Evolutionary conservation across 2,329 filamentous ascomycete species (phyloP), one percentile per base, ranked within the genome.

Genomic region (Geosmithia morbida): DNA sequence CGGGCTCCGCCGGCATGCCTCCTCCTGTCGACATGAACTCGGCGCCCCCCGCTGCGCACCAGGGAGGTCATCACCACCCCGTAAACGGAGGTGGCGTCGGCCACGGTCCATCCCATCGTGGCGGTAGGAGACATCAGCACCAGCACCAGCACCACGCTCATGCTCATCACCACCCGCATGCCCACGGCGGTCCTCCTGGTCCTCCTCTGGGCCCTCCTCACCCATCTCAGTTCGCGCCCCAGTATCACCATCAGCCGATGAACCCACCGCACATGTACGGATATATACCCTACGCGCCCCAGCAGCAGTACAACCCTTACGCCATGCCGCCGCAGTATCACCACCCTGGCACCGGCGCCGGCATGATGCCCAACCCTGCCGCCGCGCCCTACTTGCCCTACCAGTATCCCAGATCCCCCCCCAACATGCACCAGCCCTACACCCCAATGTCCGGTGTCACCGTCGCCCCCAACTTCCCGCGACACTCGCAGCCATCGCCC

Each of bases 301-400:
- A 43, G n/a, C 63, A 61, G 50, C 60, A 26, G 22, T 26, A 26
- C 22, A 26, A 59, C 44, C 67, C 66, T 53, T 77, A 75, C 57
- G 74, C 71, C 51, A 72, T 80, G 62, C 70, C 75, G 17, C 43
- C 43, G 8, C 77, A 75, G 49, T 77, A 83, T 56, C 79, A 78
- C 33, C 33, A 11, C 56, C 70, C 66, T 52, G 65, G 62, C 16
- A 65, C 33, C 33, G 33, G 22, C 22, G 22, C 22, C 22, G 22
- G 22, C 22, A 26, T 58, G 43, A 68, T 76, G 56, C 66, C 68
- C 48, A 65, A 62, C 42, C 59, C 41, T 11, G 33, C 11, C 33
- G 33, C 11, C 33, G 22, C 64, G 18, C 65, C 63, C 26, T 75
- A 74, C 54, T 64, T 71, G 56, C 66, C 68, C 17, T 75, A 75